Conservation (phyloP, 2,329 filamentous ascomycete genomes). For the Colletotrichum sp. region DNA sequence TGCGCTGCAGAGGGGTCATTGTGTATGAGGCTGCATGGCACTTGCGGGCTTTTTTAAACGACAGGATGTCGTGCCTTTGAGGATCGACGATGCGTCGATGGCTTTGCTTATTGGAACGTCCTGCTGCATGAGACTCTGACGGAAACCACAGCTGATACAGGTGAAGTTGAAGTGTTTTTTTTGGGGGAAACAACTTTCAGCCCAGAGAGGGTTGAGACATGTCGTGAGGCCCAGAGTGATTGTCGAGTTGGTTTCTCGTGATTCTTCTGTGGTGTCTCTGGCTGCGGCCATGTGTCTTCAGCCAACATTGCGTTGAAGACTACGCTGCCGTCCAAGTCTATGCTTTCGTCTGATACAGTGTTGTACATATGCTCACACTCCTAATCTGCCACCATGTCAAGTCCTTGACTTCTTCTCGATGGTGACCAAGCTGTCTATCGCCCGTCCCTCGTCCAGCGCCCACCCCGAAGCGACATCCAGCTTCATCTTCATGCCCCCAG, state of each 20-base stretch:
- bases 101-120: background rate
- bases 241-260: background rate
- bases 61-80: background rate
- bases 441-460: constrained; percentile 62
- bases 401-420: background rate
- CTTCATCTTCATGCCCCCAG: constrained; percentile 57
- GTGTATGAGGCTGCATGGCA: background rate
- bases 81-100: background rate
- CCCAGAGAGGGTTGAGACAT: background rate
- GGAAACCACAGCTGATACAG: background rate
- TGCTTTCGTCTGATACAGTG: background rate
- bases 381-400: background rate
- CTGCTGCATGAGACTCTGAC: background rate
- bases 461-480: constrained; percentile 62
- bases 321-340: background rate
- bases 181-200: background rate
- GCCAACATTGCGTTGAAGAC: background rate
- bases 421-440: constrained; percentile 59
- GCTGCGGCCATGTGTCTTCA: background rate
- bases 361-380: background rate
- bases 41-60: background rate
- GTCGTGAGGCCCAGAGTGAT: background rate
- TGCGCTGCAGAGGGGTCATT: background rate
- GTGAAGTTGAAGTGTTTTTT: background rate
- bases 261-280: background rate